Evolutionary conservation across 768 basidiomycete species (phyloP).

Genomic region (Suillus clintonianus): DNA sequence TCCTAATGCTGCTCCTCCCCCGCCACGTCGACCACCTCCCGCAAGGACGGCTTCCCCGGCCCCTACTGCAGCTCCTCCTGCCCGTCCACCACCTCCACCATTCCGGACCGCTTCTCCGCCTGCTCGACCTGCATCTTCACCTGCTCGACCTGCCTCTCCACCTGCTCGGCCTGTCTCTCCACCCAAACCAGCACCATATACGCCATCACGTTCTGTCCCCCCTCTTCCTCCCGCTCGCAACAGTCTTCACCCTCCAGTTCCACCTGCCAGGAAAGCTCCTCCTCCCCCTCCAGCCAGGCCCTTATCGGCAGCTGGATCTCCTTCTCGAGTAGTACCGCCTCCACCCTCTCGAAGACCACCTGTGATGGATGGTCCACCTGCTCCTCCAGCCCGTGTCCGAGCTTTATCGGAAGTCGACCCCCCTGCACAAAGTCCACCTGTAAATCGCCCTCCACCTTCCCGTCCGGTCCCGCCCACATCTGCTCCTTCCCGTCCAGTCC

Average conservation of each 20-base stretch:
- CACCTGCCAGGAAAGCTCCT: slow-evolving; percentile 39
- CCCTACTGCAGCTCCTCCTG: slow-evolving; percentile 20
- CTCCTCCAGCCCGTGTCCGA: slow-evolving; percentile 39
- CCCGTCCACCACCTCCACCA: slow-evolving; percentile 20
- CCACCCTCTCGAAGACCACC: slow-evolving; percentile 43
- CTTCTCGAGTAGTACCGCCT: slow-evolving; percentile 37
- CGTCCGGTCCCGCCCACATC: not conserved
- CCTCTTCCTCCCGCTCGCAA: slow-evolving; percentile 32
- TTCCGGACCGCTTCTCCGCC: slow-evolving; percentile 29
- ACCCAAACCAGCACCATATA: slow-evolving; percentile 16
- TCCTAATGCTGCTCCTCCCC: slow-evolving; percentile 46
- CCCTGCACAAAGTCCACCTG: slow-evolving; percentile 31
- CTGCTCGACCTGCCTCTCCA: slow-evolving; percentile 21
- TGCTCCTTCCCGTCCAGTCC: slow-evolving; percentile 3
- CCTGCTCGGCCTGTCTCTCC: slow-evolving; percentile 29
- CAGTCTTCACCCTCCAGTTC: slow-evolving; percentile 37
- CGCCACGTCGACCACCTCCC: slow-evolving; percentile 31
- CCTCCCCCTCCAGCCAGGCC: slow-evolving; percentile 50
- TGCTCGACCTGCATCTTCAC: slow-evolving; percentile 27
- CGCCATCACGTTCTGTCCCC: slow-evolving; percentile 18
- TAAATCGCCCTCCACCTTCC: slow-evolving; percentile 11
- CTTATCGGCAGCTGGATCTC: slow-evolving; percentile 32
- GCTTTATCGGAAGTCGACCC: slow-evolving; percentile 48
- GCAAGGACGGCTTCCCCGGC: slow-evolving; percentile 20
- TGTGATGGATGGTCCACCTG: slow-evolving; percentile 27